Evolutionary conservation across 495 filamentous ascomycete species (phyloP), one percentile per base, ranked within the genome.

Genomic region (Aspergillus funiculosus): DNA sequence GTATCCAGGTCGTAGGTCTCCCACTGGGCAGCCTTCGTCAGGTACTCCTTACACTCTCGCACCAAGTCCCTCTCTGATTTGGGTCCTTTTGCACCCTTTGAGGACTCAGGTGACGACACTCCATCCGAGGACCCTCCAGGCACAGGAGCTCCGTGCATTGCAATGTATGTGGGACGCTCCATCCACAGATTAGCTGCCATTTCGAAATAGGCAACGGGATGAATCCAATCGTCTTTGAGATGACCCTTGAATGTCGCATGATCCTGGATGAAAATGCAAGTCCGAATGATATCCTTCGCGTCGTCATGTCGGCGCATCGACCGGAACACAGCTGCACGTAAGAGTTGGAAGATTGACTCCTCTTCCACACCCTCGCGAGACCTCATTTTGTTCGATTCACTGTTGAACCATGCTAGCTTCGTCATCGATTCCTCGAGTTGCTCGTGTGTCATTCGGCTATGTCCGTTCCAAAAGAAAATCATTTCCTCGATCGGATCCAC

Each of bases 381-480:
- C 79, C 79, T 82, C 6, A 51, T 59, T 29, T 63, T 58, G 24
- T 77, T 77, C 48, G 72, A 67, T 0, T 80, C 67, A 29, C 73
- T 69, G 9, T 83, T 69, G 22, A 73, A 75, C 87, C 87, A 95
- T 4, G 76, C 69, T 5, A 96, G 62, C 8, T 72, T 69, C 5
- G 59, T 58, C 13, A 89, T 55, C 2, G 82, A 86, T 20, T 71
- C 67, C 34, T 87, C 74, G 11, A 95, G 68, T 48, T 87, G 77
- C 2, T 64, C 62, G 5, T 63, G 49, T 15, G 72, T 69, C 86
- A 95, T 92, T 29, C 88, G 80, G 64, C 86, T 94, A 51, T 73
- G 66, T n/a, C 74, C 74, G 54, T 77, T 89, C 92, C 92, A 98
- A 56, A 97, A 80, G 61, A 91, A 95, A n/a, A 86, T 81, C 89